Conservation (phyloP, 2,329 filamentous ascomycete genomes). For the Beauveria varroae region DNA sequence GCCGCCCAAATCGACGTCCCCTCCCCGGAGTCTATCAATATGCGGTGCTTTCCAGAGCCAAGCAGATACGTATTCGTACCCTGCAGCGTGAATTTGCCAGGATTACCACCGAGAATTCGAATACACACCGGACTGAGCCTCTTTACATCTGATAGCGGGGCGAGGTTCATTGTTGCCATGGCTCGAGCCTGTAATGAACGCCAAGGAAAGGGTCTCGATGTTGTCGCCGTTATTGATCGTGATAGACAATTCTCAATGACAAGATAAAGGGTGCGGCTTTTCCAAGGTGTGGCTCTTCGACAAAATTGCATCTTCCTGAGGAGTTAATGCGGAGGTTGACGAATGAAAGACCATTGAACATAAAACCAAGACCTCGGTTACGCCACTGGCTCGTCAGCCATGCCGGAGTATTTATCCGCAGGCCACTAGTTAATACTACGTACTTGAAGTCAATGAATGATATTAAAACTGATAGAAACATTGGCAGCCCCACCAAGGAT, state of each 20-base stretch:
- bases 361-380: background rate
- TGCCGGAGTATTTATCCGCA: too few relatives aligned
- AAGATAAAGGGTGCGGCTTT: background rate
- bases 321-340: background rate
- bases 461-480: too few relatives aligned
- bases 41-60: slow-evolving; percentile 62
- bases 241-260: background rate
- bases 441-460: too few relatives aligned
- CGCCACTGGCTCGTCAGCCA: background rate
- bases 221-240: background rate
- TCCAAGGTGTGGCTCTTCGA: background rate
- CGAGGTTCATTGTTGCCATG: slow-evolving; percentile 34
- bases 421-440: too few relatives aligned
- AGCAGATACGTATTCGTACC: slow-evolving; percentile 94
- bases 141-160: slow-evolving; percentile 64
- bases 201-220: background rate
- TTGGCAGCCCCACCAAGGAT: too few relatives aligned
- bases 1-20: slow-evolving; percentile 67
- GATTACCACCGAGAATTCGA: slow-evolving; percentile 83
- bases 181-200: background rate
- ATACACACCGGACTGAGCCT: slow-evolving; percentile 71
- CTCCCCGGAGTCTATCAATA: slow-evolving; percentile 88
- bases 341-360: background rate
- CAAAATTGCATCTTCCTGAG: background rate
- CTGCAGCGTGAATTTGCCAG: slow-evolving; percentile 68